Conservation (phyloP, 2,329 filamentous ascomycete species). For the Trematosphaeria pertusa region DNA sequence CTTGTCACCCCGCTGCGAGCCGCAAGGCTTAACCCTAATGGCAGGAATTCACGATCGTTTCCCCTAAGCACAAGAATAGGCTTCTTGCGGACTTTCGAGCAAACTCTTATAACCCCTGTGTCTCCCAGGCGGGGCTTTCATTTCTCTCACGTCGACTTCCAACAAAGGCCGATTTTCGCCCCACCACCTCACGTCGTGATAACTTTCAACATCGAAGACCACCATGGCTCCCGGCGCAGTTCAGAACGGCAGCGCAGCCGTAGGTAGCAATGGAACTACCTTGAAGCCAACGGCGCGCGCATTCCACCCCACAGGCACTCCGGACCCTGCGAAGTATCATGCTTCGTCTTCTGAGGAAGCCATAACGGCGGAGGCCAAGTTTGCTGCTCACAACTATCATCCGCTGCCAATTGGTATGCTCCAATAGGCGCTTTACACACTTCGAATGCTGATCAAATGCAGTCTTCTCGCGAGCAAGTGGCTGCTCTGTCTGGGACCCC, state of each 20-base stretch:
- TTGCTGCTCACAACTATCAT: conserved; percentile 98
- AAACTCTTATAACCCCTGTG: conserved; percentile 8
- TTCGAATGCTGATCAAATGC: conserved; percentile 16
- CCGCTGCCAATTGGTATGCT: conserved; percentile 78
- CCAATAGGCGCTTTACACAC: background rate
- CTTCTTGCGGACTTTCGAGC: conserved; percentile 11
- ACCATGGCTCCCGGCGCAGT: conserved; percentile 47
- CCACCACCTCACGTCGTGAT: conserved; percentile 7
- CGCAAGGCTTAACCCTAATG: conserved; percentile 12
- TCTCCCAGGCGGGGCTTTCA: conserved; percentile 3
- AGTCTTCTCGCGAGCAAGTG: conserved; percentile 79
- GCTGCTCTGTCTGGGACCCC: conserved; percentile 93
- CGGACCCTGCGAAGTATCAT: conserved; percentile 65
- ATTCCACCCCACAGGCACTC: conserved; percentile 47
- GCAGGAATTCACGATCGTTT: conserved; percentile 17
- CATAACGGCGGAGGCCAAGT: conserved; percentile 80
- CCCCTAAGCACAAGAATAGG: conserved; percentile 20
- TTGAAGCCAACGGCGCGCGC: conserved; percentile 48
- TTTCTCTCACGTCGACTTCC: background rate
- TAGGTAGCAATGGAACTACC: conserved; percentile 33
- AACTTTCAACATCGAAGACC: conserved; percentile 4
- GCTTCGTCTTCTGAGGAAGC: conserved; percentile 78
- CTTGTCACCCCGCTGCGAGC: conserved; percentile 11
- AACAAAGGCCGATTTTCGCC: conserved; percentile 10
- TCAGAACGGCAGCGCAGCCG: conserved; percentile 29